phyloP scores from a whole-genome alignment of 768 basidiomycete genomes.

The Rhodotorula kratochvilovae region DNA sequence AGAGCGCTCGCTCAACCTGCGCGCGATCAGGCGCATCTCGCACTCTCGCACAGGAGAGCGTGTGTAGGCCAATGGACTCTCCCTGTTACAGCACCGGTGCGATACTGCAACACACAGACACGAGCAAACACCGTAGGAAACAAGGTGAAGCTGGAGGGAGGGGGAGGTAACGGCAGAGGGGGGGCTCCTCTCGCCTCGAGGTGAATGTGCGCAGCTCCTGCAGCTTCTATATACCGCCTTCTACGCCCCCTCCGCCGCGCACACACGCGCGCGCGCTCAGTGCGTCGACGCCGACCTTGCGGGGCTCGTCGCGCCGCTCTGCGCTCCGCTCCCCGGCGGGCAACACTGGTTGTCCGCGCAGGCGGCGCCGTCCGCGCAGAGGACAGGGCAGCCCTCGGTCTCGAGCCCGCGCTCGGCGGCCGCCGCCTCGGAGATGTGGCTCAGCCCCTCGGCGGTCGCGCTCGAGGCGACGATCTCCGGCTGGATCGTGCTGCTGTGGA shows the following conservation, averaged over 20 bases:
- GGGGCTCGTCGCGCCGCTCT: neutral
- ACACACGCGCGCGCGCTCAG: neutral
- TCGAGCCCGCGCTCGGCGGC: constrained; percentile 19
- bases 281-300: neutral
- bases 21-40: too few relatives aligned
- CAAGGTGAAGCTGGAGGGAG: too few relatives aligned
- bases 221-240: neutral
- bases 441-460: neutral
- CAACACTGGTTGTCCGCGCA: constrained; percentile 35
- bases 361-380: constrained; percentile 36
- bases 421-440: constrained; percentile 20
- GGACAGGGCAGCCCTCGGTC: constrained; percentile 35
- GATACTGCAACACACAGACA: too few relatives aligned
- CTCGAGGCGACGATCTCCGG: constrained; percentile 35
- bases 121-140: neutral
- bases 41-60: too few relatives aligned
- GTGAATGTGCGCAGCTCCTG: too few relatives aligned
- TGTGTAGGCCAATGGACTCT: too few relatives aligned
- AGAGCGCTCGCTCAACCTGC: neutral
- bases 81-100: too few relatives aligned
- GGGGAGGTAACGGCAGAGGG: too few relatives aligned
- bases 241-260: too few relatives aligned
- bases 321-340: constrained; percentile 18
- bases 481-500: constrained; percentile 59
- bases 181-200: too few relatives aligned